These are phyloP conservation scores for Rhododendron mucronatum DNA, from an alignment of 148 eudicot species.

Conservation along the genomic window DNA sequence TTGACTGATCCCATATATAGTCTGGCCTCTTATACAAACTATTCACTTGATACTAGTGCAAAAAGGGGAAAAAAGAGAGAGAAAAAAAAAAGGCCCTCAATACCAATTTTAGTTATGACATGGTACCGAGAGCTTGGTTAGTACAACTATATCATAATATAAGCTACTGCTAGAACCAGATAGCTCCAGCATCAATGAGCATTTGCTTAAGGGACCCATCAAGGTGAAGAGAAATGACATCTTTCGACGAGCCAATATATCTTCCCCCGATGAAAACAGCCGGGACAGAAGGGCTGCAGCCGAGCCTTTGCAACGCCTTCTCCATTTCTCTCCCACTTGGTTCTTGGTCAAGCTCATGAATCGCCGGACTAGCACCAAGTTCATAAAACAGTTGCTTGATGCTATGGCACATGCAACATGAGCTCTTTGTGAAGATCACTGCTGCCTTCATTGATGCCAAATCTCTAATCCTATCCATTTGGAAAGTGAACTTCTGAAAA, in stretches of 20 bases:
- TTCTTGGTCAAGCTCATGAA: slow-evolving; percentile 42
- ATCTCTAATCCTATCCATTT: slow-evolving; percentile 38
- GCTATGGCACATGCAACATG: slow-evolving; percentile 51
- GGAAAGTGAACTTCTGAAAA: background rate
- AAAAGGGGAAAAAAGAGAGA: background rate
- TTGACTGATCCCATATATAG: background rate
- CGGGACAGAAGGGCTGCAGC: slow-evolving; percentile 39
- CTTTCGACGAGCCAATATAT: slow-evolving; percentile 40
- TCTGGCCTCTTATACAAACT: background rate
- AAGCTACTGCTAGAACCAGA: slow-evolving; percentile 39
- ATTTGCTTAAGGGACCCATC: slow-evolving; percentile 38
- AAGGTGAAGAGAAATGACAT: slow-evolving; percentile 43
- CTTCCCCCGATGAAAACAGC: slow-evolving; percentile 45
- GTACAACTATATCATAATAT: background rate
- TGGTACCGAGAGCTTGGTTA: background rate
- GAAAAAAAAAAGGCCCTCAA: background rate
- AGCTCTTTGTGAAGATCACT: slow-evolving; percentile 53
- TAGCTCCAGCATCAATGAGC: slow-evolving; percentile 43
- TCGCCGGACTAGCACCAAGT: slow-evolving; percentile 46
- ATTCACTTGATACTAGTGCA: background rate
- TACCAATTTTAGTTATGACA: background rate
- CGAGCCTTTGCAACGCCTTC: slow-evolving; percentile 26
- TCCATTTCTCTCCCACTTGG: slow-evolving; percentile 39
- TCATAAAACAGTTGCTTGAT: slow-evolving; percentile 35
- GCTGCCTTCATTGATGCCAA: slow-evolving; percentile 44